These are phyloP conservation scores for Pyrenophora teres DNA, from an alignment of 2,329 filamentous ascomycete species.

Conservation along the genomic window DNA sequence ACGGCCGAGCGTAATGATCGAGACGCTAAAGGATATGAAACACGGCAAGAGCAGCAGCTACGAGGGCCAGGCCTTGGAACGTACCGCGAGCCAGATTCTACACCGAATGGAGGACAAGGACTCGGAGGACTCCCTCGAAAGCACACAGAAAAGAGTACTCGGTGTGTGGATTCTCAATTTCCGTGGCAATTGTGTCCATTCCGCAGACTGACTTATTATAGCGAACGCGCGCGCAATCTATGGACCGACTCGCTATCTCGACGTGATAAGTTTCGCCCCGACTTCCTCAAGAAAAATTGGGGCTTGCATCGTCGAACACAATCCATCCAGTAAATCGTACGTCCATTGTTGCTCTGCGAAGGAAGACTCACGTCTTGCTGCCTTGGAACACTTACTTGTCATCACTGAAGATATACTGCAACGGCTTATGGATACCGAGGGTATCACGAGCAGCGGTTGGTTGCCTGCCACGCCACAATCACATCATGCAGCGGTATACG, in stretches of 20 bases:
- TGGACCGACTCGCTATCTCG: conserved; percentile 42
- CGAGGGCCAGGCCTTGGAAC: conserved; percentile 36
- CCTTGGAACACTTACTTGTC: conserved; percentile 42
- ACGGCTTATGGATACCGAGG: conserved; percentile 39
- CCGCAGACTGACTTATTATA: conserved; percentile 8
- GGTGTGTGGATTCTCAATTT: conserved; percentile 18
- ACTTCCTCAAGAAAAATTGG: conserved; percentile 41
- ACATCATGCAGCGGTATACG: conserved; percentile 37
- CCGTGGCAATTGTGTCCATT: neutral
- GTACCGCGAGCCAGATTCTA: conserved; percentile 38
- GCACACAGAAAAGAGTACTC: conserved; percentile 39
- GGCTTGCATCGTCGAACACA: conserved; percentile 46
- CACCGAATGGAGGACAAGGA: conserved; percentile 43
- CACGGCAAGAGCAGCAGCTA: conserved; percentile 38
- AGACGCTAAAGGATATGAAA: conserved; percentile 43
- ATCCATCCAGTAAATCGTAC: conserved; percentile 41
- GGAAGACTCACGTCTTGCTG: conserved; percentile 37
- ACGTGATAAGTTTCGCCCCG: conserved; percentile 44
- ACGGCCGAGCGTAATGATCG: conserved; percentile 34
- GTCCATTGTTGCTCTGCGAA: conserved; percentile 43
- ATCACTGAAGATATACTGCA: conserved; percentile 44
- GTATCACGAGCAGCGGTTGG: conserved; percentile 44
- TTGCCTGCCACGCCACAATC: conserved; percentile 40
- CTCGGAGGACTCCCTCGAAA: conserved; percentile 42
- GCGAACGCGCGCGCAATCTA: conserved; percentile 46